Evolutionary conservation across 176 grass and related monocot genomes (phyloP).

Genomic region (Saccharum spontaneum): DNA sequence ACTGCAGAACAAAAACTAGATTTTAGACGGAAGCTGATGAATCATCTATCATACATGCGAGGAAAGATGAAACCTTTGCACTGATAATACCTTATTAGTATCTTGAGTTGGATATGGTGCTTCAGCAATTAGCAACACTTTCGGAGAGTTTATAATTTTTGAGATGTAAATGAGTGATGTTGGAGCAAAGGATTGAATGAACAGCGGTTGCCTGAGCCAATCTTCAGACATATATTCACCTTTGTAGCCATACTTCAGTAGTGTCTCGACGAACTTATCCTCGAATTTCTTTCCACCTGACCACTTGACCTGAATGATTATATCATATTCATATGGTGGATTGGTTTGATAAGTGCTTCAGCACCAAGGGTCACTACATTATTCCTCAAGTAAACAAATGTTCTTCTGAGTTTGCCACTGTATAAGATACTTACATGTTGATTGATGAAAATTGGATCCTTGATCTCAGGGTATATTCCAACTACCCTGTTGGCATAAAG

Average conservation of each 20-base stretch:
- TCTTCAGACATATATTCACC: constrained; percentile 64
- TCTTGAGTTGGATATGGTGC: constrained; percentile 62
- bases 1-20: constrained; percentile 38
- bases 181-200: constrained; percentile 74
- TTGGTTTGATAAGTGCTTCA: too few relatives aligned
- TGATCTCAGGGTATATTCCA: constrained; percentile 82
- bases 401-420: neutral
- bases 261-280: constrained; percentile 48
- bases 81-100: constrained; percentile 61
- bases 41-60: neutral
- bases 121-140: constrained; percentile 59
- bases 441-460: constrained; percentile 76
- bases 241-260: constrained; percentile 69
- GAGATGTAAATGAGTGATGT: constrained; percentile 75
- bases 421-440: constrained; percentile 48
- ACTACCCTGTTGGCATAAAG: constrained; percentile 64
- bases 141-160: constrained; percentile 59
- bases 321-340: neutral
- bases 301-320: constrained; percentile 71
- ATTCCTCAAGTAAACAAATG: neutral
- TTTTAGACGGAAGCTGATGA: neutral
- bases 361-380: too few relatives aligned
- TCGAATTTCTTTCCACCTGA: constrained; percentile 65
- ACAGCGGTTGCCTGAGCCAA: constrained; percentile 60
- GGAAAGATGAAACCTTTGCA: neutral